These are phyloP conservation scores for Fusarium goolgardi DNA, from an alignment of 2,329 filamentous ascomycete genomes.

Conservation along the genomic window DNA sequence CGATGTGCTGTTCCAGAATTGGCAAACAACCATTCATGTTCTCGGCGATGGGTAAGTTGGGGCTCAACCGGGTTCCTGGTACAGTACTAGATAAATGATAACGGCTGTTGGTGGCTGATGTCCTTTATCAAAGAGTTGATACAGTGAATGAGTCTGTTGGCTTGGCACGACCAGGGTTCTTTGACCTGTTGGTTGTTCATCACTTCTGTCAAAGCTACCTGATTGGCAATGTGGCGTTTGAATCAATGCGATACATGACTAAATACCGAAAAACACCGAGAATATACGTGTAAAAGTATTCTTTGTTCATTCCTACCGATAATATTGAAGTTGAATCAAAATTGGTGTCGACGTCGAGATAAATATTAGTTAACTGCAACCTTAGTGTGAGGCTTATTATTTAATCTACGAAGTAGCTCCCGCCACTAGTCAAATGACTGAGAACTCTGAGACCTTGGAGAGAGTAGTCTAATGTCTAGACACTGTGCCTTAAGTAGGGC, in stretches of 20 bases:
- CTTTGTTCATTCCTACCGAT: neutral
- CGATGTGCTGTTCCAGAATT: neutral
- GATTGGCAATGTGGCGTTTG: neutral
- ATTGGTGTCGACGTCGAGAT: no score
- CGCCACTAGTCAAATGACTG: neutral
- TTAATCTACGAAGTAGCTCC: neutral
- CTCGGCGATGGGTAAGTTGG: neutral
- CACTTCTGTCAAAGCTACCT: neutral
- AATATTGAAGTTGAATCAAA: no score
- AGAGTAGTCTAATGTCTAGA: neutral
- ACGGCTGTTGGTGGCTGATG: neutral
- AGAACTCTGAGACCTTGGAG: neutral
- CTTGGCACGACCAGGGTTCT: neutral
- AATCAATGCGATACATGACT: neutral
- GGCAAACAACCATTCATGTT: neutral
- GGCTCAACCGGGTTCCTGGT: neutral
- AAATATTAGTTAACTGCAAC: no score
- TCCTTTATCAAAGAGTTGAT: neutral
- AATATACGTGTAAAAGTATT: accelerated
- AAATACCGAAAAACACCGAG: neutral
- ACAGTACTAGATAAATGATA: neutral
- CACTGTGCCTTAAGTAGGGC: neutral
- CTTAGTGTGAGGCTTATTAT: no score
- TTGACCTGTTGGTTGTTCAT: neutral
- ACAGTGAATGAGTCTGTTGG: neutral